Conservation (phyloP, 306 rosid genomes). For the Casuarina cunninghamiana region DNA sequence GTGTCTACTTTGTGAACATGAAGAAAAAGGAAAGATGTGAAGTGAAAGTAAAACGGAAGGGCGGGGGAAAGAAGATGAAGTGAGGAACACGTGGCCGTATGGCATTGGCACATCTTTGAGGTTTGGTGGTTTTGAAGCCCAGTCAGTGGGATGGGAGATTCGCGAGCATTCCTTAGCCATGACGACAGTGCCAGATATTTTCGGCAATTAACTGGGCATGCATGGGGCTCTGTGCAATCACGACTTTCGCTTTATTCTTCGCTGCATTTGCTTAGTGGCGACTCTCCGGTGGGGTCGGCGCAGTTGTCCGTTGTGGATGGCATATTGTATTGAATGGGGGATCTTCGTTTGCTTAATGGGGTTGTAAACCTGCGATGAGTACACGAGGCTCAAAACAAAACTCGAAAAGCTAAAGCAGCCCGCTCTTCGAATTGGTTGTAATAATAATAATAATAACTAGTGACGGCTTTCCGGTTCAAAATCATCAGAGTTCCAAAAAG, state of each 20-base stretch:
- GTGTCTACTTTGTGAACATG: neutral
- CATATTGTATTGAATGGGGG: neutral
- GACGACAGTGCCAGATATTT: neutral
- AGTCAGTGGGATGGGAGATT: neutral
- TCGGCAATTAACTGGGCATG: neutral
- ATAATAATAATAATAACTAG: neutral
- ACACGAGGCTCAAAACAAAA: neutral
- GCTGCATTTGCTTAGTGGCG: neutral
- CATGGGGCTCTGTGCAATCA: neutral
- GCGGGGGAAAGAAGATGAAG: neutral
- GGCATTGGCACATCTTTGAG: neutral
- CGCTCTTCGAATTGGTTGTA: neutral
- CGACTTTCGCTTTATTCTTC: neutral
- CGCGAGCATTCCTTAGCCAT: neutral
- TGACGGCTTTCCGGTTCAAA: neutral
- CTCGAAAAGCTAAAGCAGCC: neutral
- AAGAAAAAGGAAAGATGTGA: neutral
- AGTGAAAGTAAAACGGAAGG: neutral
- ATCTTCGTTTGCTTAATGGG: neutral
- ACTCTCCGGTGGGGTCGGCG: neutral
- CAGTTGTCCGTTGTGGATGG: too few relatives aligned
- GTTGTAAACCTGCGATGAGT: neutral
- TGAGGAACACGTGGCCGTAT: neutral
- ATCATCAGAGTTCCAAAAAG: too few relatives aligned
- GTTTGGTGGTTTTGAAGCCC: neutral